Percentiles rank a stretch among this genome's conserved stretches.
Conservation (phyloP, 202 grass and related monocot genomes). For the Hordeum pubiflorum region DNA sequence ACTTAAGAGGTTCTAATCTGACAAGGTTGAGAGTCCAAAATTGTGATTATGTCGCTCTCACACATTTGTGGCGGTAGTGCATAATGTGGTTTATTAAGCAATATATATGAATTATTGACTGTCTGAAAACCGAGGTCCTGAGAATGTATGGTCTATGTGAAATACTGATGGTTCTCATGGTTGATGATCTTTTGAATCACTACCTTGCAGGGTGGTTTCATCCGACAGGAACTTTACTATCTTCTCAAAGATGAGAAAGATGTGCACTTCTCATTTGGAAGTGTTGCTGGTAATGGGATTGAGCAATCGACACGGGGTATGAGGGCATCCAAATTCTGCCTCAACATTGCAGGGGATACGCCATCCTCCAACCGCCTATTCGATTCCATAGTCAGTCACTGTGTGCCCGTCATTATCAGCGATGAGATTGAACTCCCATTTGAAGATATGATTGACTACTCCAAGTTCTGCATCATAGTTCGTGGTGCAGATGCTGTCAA, state of each 20-base stretch:
- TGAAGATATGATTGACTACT: slow-evolving; percentile 68
- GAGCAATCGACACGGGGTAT: slow-evolving; percentile 46
- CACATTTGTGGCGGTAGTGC: background rate
- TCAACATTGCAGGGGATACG: slow-evolving; percentile 70
- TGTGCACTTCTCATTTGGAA: slow-evolving; percentile 81
- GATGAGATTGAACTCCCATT: slow-evolving; percentile 73
- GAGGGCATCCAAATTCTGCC: slow-evolving; percentile 62
- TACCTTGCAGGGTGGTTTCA: slow-evolving; percentile 53
- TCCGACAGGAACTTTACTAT: slow-evolving; percentile 66
- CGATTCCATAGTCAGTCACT: slow-evolving; percentile 70
- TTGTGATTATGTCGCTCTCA: background rate
- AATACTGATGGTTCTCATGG: slow-evolving; percentile 6
- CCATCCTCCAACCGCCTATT: slow-evolving; percentile 85
- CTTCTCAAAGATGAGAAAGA: slow-evolving; percentile 77
- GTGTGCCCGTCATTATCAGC: slow-evolving; percentile 61
- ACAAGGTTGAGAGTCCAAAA: background rate
- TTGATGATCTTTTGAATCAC: slow-evolving; percentile 9
- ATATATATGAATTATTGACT: background rate
- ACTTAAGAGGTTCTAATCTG: background rate
- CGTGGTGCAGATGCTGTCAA: slow-evolving; percentile 48
- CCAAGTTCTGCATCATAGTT: slow-evolving; percentile 60
- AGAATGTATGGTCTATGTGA: background rate
- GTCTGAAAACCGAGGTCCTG: background rate
- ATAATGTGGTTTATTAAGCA: background rate
- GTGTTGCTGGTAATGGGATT: slow-evolving; percentile 49